These are phyloP conservation scores for Fennellomyces sp. DNA, from an alignment of 371 early-diverging fungal genomes.

Conservation along the genomic window DNA sequence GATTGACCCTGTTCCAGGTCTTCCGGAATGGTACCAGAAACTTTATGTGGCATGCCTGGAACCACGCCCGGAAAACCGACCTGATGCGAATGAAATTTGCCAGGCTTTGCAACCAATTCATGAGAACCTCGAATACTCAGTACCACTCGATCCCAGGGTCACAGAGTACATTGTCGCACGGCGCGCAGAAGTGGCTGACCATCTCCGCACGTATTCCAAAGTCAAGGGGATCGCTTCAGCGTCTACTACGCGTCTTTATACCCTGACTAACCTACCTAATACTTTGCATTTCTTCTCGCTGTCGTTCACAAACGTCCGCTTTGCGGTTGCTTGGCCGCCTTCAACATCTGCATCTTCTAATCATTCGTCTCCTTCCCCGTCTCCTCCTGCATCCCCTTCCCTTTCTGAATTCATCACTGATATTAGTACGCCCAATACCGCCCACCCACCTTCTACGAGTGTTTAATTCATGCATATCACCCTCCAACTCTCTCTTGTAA, in stretches of 20 bases:
- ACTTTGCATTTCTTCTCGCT: constrained; percentile 28
- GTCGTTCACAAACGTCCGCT: constrained; percentile 29
- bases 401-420: constrained; percentile 12
- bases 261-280: constrained; percentile 38
- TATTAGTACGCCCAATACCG: neutral
- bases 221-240: constrained; percentile 35
- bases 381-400: constrained; percentile 7
- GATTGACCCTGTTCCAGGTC: constrained; percentile 40
- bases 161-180: constrained; percentile 45
- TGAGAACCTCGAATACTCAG: constrained; percentile 33
- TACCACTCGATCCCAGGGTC: constrained; percentile 33
- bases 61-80: constrained; percentile 44
- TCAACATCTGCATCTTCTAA: constrained; percentile 1
- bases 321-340: constrained; percentile 15
- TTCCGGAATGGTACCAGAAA: constrained; percentile 47
- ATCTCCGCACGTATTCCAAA: constrained; percentile 39
- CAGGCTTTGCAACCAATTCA: constrained; percentile 41
- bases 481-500: too few relatives aligned
- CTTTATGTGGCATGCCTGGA: constrained; percentile 42
- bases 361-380: neutral
- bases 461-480: too few relatives aligned
- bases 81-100: constrained; percentile 38
- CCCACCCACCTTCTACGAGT: constrained; percentile 3
- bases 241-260: constrained; percentile 45
- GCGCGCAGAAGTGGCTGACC: constrained; percentile 44